Conservation (phyloP, 495 filamentous ascomycete species). For the Podospora pseudocomata region DNA sequence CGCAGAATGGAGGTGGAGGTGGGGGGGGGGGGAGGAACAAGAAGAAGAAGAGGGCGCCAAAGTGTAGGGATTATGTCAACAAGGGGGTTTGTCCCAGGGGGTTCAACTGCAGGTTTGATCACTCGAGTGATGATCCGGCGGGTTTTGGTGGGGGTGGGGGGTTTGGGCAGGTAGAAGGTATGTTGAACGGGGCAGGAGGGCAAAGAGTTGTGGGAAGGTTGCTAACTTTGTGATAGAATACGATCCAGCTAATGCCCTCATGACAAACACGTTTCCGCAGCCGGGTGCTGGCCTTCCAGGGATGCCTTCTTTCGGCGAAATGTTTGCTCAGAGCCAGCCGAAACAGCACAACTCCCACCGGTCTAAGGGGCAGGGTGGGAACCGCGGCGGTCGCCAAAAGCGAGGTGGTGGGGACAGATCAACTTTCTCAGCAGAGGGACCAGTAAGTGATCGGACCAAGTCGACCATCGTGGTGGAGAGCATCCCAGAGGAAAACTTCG, state of each 20-base stretch:
- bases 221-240: constrained; percentile 57
- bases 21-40: constrained; percentile 15
- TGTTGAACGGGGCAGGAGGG: constrained; percentile 29
- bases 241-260: constrained; percentile 64
- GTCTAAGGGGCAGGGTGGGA: constrained; percentile 17
- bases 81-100: constrained; percentile 81
- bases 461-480: constrained; percentile 87
- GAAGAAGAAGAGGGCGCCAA: constrained; percentile 42
- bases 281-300: neutral
- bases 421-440: constrained; percentile 70
- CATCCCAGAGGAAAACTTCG: constrained; percentile 84
- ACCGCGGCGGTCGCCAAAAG: constrained; percentile 26
- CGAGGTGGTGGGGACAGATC: constrained; percentile 39
- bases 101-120: constrained; percentile 72
- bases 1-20: constrained; percentile 21
- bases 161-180: constrained; percentile 34
- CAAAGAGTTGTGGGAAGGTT: constrained; percentile 14
- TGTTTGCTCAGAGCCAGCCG: constrained; percentile 4
- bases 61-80: constrained; percentile 83
- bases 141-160: neutral
- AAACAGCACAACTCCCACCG: constrained; percentile 5
- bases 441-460: constrained; percentile 67
- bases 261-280: constrained; percentile 22
- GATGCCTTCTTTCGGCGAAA: neutral
- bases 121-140: constrained; percentile 46